These are phyloP conservation scores for Talaromyces sp. DNA, from an alignment of 2,329 filamentous ascomycete genomes.

Conservation along the genomic window DNA sequence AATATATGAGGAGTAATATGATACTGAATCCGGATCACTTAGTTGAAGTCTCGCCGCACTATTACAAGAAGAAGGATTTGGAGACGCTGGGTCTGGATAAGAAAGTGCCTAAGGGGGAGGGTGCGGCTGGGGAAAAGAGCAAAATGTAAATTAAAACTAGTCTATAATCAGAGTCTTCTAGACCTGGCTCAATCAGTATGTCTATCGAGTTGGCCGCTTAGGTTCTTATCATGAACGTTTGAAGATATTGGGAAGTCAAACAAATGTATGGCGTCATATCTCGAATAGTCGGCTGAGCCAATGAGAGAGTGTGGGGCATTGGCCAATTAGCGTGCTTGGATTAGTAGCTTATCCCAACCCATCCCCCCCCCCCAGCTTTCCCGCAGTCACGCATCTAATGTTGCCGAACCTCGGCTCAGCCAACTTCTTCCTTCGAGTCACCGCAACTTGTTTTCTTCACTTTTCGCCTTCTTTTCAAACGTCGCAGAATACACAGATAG, in stretches of 20 bases:
- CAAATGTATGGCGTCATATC: neutral
- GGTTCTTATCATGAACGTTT: neutral
- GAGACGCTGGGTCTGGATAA: slow-evolving; percentile 73
- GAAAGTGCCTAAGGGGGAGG: slow-evolving; percentile 65
- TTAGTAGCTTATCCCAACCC: neutral
- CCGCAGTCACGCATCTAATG: neutral
- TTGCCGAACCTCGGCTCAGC: slow-evolving; percentile 16
- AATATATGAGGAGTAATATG: slow-evolving; percentile 87
- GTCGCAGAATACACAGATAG: neutral
- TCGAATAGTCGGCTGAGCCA: neutral
- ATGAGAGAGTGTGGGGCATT: neutral
- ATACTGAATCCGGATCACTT: slow-evolving; percentile 86
- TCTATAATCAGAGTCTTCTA: neutral
- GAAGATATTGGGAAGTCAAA: neutral
- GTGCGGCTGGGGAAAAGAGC: slow-evolving; percentile 38
- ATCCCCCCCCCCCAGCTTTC: neutral
- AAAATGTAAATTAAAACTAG: slow-evolving; percentile 23
- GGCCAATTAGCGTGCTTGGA: neutral
- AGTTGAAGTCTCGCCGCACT: slow-evolving; percentile 86
- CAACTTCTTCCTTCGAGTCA: neutral
- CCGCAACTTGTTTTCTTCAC: neutral
- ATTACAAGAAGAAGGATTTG: slow-evolving; percentile 86
- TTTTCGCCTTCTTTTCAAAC: neutral
- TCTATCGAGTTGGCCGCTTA: neutral
- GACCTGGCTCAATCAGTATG: too few relatives aligned